A percentile compares a stretch with the other conserved stretches of the same genome.
Evolutionary conservation across 192 early-diverging fungal genomes (phyloP).

Genomic region (Podila horticola): DNA sequence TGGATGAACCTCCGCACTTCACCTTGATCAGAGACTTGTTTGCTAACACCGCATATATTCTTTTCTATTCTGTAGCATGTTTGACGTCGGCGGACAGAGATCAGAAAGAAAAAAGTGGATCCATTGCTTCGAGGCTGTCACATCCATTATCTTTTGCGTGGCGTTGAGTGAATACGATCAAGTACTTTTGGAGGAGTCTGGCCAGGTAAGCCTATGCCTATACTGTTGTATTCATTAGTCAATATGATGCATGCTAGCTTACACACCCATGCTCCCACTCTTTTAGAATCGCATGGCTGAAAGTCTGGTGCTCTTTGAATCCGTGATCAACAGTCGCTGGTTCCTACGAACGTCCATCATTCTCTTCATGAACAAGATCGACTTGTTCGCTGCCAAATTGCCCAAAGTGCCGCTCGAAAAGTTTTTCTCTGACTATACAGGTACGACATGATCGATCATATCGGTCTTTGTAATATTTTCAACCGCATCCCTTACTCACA

Average conservation of each 20-base stretch:
- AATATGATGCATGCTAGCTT: background rate
- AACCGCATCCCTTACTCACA: background rate
- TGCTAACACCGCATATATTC: background rate
- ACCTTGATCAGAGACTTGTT: background rate
- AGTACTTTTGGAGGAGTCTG: constrained; percentile 85
- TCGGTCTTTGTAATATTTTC: background rate
- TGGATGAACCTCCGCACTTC: constrained; percentile 72
- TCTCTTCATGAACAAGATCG: constrained; percentile 94
- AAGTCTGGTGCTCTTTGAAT: constrained; percentile 90
- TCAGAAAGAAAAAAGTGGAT: constrained; percentile 91
- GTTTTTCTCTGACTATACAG: constrained; percentile 90
- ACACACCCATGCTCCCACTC: background rate
- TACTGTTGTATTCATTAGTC: background rate
- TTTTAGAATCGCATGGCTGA: constrained; percentile 91
- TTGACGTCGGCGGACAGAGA: constrained; percentile 89
- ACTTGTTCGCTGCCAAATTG: constrained; percentile 87
- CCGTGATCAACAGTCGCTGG: constrained; percentile 92
- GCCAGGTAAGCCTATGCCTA: constrained; percentile 55
- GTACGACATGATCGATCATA: constrained; percentile 13
- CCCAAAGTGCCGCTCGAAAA: constrained; percentile 77
- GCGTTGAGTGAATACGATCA: constrained; percentile 96
- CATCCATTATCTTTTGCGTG: constrained; percentile 95
- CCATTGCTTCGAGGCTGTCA: constrained; percentile 87
- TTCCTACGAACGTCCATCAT: constrained; percentile 93
- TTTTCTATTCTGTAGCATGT: constrained; percentile 64